A percentile compares a stretch with the other conserved stretches of the same genome.
Conservation (phyloP, 2,329 filamentous ascomycete species). For the Xylaria sp. region DNA sequence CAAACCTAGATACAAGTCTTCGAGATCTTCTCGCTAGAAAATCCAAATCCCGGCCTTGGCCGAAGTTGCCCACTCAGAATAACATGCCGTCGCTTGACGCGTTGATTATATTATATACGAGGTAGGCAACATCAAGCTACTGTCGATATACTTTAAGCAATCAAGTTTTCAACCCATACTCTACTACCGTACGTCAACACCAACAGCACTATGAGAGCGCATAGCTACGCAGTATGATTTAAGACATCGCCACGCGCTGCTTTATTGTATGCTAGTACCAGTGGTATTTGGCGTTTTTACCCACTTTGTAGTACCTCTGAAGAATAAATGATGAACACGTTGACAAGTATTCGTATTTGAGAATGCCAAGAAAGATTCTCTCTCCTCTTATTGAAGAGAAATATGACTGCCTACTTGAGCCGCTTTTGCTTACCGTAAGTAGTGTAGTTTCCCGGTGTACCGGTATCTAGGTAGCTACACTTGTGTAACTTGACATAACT, state of each 20-base stretch:
- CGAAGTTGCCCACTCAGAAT: neutral
- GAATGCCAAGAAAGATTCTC: neutral
- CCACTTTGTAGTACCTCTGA: constrained; percentile 20
- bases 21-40: constrained; percentile 7
- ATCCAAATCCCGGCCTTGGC: constrained; percentile 5
- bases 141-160: neutral
- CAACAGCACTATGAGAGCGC: neutral
- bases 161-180: neutral
- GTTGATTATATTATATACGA: neutral
- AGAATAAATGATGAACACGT: constrained; percentile 33
- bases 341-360: constrained; percentile 22
- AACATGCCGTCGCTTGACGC: neutral
- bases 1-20: constrained; percentile 7
- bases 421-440: neutral
- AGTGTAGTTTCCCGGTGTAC: neutral
- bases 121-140: neutral
- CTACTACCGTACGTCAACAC: constrained; percentile 2
- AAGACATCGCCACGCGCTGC: constrained; percentile 18
- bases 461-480: neutral
- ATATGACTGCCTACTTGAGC: neutral
- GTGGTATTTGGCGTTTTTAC: constrained; percentile 7
- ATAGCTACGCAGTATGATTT: neutral
- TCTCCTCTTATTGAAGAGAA: neutral
- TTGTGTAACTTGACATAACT: no score
- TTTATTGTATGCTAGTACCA: constrained; percentile 9